Percentiles rank a stretch among this genome's conserved stretches.
Evolutionary conservation across 1,139 yeast genomes (phyloP).

Genomic region (Pichia terricola): DNA sequence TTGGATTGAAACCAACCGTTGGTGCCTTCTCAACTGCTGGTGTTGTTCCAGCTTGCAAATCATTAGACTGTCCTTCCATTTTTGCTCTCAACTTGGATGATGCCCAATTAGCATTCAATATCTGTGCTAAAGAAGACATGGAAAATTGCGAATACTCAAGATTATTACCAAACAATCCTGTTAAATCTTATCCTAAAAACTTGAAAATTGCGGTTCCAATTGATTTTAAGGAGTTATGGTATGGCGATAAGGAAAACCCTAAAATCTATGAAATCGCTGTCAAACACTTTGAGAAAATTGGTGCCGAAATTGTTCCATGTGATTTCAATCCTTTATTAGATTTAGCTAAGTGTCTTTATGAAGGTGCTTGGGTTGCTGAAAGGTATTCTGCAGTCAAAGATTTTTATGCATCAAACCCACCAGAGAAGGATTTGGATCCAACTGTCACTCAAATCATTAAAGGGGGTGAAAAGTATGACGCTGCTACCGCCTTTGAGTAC

Average conservation of each 20-base stretch:
- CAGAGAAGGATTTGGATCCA: conserved; percentile 64
- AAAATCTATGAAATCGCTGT: conserved; percentile 56
- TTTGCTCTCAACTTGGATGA: conserved; percentile 71
- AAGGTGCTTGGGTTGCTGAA: conserved; percentile 99
- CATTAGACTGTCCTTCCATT: conserved; percentile 84
- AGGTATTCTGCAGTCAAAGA: conserved; percentile 76
- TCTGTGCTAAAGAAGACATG: conserved; percentile 66
- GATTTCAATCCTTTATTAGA: conserved; percentile 71
- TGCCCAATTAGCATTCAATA: conserved; percentile 65
- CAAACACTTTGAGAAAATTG: conserved; percentile 39
- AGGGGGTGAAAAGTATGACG: conserved; percentile 69
- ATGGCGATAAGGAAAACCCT: conserved; percentile 71
- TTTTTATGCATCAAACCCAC: conserved; percentile 67
- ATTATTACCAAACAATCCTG: conserved; percentile 56
- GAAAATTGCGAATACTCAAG: conserved; percentile 75
- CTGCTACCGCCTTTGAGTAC: conserved; percentile 72
- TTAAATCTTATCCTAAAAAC: conserved; percentile 48
- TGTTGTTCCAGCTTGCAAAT: conserved; percentile 95
- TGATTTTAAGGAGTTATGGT: conserved; percentile 53
- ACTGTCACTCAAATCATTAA: conserved; percentile 69
- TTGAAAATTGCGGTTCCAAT: conserved; percentile 61
- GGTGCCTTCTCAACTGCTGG: conserved; percentile 81
- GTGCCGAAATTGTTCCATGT: conserved; percentile 48
- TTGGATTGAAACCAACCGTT: conserved; percentile 87
- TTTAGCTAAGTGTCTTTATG: conserved; percentile 83